Evolutionary conservation across 2,329 filamentous ascomycete genomes (phyloP), one percentile per base, ranked within the genome.

Genomic region (Talaromyces albobiverticillius): DNA sequence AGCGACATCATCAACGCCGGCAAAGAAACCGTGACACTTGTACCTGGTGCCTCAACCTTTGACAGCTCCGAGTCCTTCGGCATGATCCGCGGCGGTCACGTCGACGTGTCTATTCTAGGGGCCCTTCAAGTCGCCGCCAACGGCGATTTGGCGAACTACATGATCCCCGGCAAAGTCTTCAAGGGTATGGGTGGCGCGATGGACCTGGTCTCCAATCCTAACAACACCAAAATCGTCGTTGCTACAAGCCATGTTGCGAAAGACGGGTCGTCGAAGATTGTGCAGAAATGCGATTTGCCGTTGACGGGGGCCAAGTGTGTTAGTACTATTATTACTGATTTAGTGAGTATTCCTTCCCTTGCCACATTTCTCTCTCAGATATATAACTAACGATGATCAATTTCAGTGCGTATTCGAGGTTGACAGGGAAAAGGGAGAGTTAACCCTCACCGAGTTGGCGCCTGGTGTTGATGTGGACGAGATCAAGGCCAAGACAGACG

Each of bases 171-270:
- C 22, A 56, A 56, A 42, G 54, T 56, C 10, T 83, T 70, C 53
- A 94, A 94, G 80, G 90, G 90, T 46, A 92, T 95, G 82, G 90
- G 90, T 57, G 86, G 86, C 46, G 86, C 86, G 38, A 89, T 89
- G 86, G 86, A 89, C 65, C 73, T 89, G 14, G 85, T 89, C 10
- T 84, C 82, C 56, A 88, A 88, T 72, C 86, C 86, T 1, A 82
- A 86, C 64, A 80, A 80, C 66, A 89, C 86, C 62, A 88, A 86
- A 76, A 86, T 96, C 18, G 92, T 96, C 2, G 89, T 96, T 49
- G 91, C 92, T 3, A 96, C 95, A 86, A 92, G 96, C 74, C 92
- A 96, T 76, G 93, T 90, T 13, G 92, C 95, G 69, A 96, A 95
- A 84, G 94, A 95, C 78, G 92, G 92, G 57, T 87, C 88, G 69